phyloP scores from a whole-genome alignment of 2,329 filamentous ascomycete genomes.

The Gremmenia infestans region DNA sequence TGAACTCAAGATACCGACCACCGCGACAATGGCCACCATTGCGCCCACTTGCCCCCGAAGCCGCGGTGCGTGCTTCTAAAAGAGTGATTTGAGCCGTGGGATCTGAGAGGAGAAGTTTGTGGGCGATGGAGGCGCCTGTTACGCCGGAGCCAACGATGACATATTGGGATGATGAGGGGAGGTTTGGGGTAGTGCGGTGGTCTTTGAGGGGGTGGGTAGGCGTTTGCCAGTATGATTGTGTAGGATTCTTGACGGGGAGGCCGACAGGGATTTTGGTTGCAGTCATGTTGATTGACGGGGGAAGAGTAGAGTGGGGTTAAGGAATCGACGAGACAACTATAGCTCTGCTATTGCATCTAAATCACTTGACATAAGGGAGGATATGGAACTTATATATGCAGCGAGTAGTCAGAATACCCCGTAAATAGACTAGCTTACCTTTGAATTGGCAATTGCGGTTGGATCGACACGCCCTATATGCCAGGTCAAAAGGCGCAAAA shows the following conservation, averaged over 20 bases:
- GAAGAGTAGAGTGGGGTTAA: background rate
- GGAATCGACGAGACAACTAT: background rate
- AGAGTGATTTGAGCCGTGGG: constrained; percentile 24
- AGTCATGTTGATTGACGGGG: constrained; percentile 1
- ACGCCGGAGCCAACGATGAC: constrained; percentile 20
- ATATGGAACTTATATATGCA: background rate
- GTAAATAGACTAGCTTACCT: too few species aligned
- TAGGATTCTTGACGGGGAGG: constrained; percentile 28
- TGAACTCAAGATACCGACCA: constrained; percentile 21
- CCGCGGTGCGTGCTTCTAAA: constrained; percentile 27
- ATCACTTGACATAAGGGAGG: background rate
- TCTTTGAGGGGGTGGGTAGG: constrained; percentile 27
- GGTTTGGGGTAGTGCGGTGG: constrained; percentile 26
- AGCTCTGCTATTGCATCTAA: background rate
- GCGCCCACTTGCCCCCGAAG: constrained; percentile 30
- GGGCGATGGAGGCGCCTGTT: constrained; percentile 15
- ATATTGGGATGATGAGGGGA: constrained; percentile 12
- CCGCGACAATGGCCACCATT: constrained; percentile 37
- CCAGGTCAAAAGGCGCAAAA: background rate
- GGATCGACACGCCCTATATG: background rate
- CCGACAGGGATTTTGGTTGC: constrained; percentile 11
- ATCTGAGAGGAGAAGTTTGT: constrained; percentile 25
- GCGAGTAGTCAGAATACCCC: too few species aligned
- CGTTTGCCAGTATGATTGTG: constrained; percentile 31
- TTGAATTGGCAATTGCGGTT: too few species aligned